Conservation (phyloP, 257 asterid genomes). For the Solanum infundibuliforme region DNA sequence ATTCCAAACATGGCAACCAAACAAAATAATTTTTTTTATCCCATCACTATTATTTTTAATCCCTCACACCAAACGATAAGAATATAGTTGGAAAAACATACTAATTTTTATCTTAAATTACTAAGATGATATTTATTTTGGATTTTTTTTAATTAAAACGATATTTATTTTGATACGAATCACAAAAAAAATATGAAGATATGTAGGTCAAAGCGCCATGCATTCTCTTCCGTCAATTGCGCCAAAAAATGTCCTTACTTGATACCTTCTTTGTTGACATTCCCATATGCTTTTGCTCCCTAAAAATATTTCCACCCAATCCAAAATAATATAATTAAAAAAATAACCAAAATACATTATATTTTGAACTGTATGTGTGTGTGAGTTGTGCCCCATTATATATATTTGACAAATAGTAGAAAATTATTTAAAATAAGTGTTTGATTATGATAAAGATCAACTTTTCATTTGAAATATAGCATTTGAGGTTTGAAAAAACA, state of each 20-base stretch:
- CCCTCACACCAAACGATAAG: neutral
- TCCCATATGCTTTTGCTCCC: neutral
- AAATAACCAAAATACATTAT: neutral
- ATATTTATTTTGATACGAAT: neutral
- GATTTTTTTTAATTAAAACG: no score
- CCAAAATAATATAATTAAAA: neutral
- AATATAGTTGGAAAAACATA: neutral
- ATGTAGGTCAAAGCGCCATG: neutral
- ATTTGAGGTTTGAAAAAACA: neutral
- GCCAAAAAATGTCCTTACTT: conserved; percentile 5
- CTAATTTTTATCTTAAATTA: neutral
- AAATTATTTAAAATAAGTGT: neutral
- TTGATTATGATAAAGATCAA: neutral
- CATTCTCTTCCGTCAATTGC: conserved; percentile 29
- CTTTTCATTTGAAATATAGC: neutral
- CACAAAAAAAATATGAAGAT: neutral
- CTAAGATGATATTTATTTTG: neutral
- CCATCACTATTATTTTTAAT: no score
- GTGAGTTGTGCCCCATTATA: neutral
- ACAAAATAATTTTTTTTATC: no score
- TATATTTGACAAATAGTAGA: neutral
- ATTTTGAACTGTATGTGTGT: neutral
- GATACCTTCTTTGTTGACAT: conserved; percentile 2
- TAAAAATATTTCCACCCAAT: neutral
- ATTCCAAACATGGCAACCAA: no score